A percentile compares a stretch with the other conserved stretches of the same genome.
These are phyloP conservation scores for Mycena epipterygia DNA, from an alignment of 768 basidiomycete genomes.

Conservation along the genomic window DNA sequence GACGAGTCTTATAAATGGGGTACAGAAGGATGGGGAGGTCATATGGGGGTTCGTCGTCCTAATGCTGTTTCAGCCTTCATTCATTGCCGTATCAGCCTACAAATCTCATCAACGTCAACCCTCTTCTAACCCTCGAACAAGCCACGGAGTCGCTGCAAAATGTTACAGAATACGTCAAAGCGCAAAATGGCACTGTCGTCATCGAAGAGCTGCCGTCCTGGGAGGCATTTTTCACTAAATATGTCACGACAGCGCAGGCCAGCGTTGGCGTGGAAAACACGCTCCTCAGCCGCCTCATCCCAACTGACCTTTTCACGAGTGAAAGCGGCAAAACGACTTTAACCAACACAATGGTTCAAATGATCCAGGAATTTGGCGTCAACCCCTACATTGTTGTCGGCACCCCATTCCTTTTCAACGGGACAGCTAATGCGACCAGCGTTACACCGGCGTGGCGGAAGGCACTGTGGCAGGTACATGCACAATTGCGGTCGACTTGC, in stretches of 20 bases:
- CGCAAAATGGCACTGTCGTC: constrained; percentile 45
- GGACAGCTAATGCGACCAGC: constrained; percentile 33
- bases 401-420: constrained; percentile 38
- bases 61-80: neutral
- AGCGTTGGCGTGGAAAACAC: constrained; percentile 43
- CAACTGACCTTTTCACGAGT: constrained; percentile 41
- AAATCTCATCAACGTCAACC: constrained; percentile 47
- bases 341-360: constrained; percentile 24
- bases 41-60: constrained; percentile 43
- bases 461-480: constrained; percentile 39
- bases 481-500: neutral
- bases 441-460: constrained; percentile 41
- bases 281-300: constrained; percentile 45
- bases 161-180: constrained; percentile 43
- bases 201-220: constrained; percentile 49
- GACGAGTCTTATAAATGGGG: constrained; percentile 49
- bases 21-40: constrained; percentile 53
- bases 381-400: constrained; percentile 39
- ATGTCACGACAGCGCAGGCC: constrained; percentile 44
- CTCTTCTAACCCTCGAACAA: constrained; percentile 40
- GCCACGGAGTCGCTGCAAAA: constrained; percentile 45
- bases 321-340: constrained; percentile 39
- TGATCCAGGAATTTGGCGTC: constrained; percentile 25
- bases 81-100: constrained; percentile 34
- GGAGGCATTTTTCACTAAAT: constrained; percentile 48